Base-by-base conservation (phyloP, 176 grass and related monocot genomes). In the Oryza meyeriana region DNA sequence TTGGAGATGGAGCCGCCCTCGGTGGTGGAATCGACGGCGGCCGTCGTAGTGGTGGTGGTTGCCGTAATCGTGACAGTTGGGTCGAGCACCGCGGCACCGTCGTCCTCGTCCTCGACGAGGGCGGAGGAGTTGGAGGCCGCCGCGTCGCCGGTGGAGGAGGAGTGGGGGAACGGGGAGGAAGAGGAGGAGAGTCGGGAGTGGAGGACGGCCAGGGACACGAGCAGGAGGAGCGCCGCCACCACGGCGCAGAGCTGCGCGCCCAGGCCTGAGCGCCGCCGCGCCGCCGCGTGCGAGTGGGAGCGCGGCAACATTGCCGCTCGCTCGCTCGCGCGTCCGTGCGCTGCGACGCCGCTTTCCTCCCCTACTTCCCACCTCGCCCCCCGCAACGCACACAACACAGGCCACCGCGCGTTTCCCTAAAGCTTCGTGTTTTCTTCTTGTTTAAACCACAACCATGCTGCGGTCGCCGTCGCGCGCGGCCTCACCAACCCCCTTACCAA, bases 161-260 rank as follows among this genome's bases (percentile, higher is more conserved):
- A 87, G 59, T 40, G 40, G n/a, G 57, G 71, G 28, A 71, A 69
- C 22, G 71, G 71, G 61, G 77, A 77, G 14, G 87, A 88, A 11
- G 77, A 85, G 74, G 78, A 75, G 39, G 86, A 93, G 71, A 90
- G 85, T 62, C 91, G 96, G 17, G 87, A 92, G 69, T 99, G 96
- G 72, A 99, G 90, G 63, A 93, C 93, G 11, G 76, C 86, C 78
- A 99, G 93, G 27, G 96, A 99, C 47, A 95, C 35, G 12, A 99
- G 85, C 42, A 99, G 87, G 35, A 99, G 96, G 38, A 98, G 73
- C 66, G 96, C 87, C 68, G 89, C 93, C 18, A 40, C 61, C 30
- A 91, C 85, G 80, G 89, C 89, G 77, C 93, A 89, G 38, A 91
- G 85, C 81, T 92, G 96, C 33, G 91, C 85, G 12, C 91, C 89